Conservation (phyloP, 1,284 basidiomycete species). For the Bothia castanella region DNA sequence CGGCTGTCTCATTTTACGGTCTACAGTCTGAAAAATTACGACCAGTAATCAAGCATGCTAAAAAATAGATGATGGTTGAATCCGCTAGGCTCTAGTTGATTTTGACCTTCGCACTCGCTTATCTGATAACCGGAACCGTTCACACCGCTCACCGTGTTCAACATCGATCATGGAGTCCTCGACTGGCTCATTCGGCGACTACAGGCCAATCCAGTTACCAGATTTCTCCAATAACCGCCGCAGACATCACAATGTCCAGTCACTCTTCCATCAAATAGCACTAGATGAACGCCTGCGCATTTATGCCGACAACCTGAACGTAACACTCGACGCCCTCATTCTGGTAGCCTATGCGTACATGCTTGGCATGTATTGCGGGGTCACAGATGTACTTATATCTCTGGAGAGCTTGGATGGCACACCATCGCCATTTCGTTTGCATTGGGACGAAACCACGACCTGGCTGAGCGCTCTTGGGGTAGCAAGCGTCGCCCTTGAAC, state of each 20-base stretch:
- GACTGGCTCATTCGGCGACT: conserved; percentile 26
- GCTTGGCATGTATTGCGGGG: conserved; percentile 40
- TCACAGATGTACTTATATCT: conserved; percentile 40
- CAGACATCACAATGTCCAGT: conserved; percentile 1
- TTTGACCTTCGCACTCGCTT: conserved; percentile 2
- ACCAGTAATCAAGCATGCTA: too few relatives aligned
- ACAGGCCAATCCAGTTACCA: conserved; percentile 34
- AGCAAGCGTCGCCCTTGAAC: conserved; percentile 22
- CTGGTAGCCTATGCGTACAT: conserved; percentile 37
- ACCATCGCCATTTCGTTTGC: conserved; percentile 33
- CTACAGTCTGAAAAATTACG: too few relatives aligned
- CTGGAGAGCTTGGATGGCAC: conserved; percentile 18
- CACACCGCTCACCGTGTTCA: background rate
- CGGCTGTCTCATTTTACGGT: too few relatives aligned
- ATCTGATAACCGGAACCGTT: conserved; percentile 10
- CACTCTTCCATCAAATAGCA: conserved; percentile 6
- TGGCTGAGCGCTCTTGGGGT: conserved; percentile 32
- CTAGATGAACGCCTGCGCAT: conserved; percentile 4
- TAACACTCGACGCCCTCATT: conserved; percentile 16
- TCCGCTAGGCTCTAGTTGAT: too few relatives aligned
- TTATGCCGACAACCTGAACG: conserved; percentile 4
- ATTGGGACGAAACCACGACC: conserved; percentile 35
- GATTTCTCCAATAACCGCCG: conserved; percentile 36
- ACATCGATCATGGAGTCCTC: background rate
- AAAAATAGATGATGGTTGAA: too few relatives aligned